Conservation (phyloP, 2,329 filamentous ascomycete species). For the Cordyceps fumosorosea region DNA sequence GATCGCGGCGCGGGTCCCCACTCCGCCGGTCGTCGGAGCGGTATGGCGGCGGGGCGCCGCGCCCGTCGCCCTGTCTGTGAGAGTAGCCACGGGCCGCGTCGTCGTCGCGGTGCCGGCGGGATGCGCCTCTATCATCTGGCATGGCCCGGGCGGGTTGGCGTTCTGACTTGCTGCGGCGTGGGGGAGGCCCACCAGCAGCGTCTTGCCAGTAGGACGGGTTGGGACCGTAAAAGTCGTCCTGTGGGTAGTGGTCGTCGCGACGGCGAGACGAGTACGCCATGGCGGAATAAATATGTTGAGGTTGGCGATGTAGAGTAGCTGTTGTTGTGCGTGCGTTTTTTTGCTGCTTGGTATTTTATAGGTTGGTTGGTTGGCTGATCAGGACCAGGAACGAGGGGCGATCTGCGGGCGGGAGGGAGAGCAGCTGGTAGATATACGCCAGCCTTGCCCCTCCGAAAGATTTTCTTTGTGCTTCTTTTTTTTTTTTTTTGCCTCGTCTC, state of each 20-base stretch:
- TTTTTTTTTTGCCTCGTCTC: neutral
- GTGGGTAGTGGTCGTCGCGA: constrained; percentile 19
- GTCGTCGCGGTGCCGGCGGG: constrained; percentile 3
- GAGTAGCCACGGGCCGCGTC: neutral
- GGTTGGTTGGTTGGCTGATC: neutral
- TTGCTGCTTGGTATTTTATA: neutral
- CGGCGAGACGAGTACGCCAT: constrained; percentile 22
- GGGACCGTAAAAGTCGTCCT: constrained; percentile 19
- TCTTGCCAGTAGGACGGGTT: constrained; percentile 13
- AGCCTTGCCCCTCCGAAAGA: neutral
- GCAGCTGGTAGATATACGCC: neutral
- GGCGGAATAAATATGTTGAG: neutral
- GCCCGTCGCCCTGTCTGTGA: neutral
- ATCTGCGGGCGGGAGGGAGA: constrained; percentile 1
- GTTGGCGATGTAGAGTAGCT: neutral
- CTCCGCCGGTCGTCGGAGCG: neutral
- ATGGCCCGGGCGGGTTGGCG: constrained; percentile 16
- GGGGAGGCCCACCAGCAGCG: constrained; percentile 8
- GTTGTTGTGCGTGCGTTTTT: neutral
- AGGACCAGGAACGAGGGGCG: neutral
- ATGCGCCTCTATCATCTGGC: constrained; percentile 12
- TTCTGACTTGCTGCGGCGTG: constrained; percentile 21
- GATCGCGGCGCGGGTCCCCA: constrained; percentile 5
- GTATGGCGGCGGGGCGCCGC: neutral
- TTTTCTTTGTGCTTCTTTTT: neutral